Percentiles rank a stretch among this genome's conserved stretches.
phyloP scores from a whole-genome alignment of 768 basidiomycete species.

The Antrodiella citrinella region DNA sequence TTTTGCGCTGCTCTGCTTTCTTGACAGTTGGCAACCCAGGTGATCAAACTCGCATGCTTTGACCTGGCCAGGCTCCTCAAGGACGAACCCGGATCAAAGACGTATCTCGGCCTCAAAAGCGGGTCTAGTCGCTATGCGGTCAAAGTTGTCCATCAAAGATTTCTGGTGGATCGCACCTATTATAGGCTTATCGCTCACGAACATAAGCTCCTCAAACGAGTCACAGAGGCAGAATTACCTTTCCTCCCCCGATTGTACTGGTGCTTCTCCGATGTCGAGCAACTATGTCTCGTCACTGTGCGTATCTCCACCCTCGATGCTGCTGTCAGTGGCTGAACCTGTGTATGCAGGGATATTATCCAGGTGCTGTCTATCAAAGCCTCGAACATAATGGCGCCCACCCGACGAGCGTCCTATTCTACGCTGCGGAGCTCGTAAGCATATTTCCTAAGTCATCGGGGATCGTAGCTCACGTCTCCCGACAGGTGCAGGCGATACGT shows the following conservation, averaged over 20 bases:
- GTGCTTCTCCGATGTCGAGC: constrained; percentile 32
- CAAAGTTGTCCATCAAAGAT: constrained; percentile 9
- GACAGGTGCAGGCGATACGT: constrained; percentile 33
- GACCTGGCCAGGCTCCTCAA: not conserved
- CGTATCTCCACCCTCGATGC: too few species aligned
- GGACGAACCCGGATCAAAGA: not conserved
- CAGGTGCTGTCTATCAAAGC: not conserved
- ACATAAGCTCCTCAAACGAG: constrained; percentile 6
- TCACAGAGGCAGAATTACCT: constrained; percentile 9
- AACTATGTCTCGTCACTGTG: constrained; percentile 35
- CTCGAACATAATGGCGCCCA: constrained; percentile 7
- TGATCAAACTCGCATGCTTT: not conserved
- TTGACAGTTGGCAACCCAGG: too few species aligned
- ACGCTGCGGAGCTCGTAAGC: constrained; percentile 43
- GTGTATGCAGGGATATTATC: not conserved
- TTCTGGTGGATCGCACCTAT: constrained; percentile 6
- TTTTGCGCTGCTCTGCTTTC: not conserved
- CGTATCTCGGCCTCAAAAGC: not conserved
- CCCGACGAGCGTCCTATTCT: constrained; percentile 24
- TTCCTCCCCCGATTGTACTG: constrained; percentile 34
- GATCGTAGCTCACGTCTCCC: too few species aligned
- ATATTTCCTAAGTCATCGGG: not conserved
- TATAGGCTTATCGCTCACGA: constrained; percentile 6
- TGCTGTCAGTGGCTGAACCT: too few species aligned
- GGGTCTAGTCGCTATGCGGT: constrained; percentile 20